Evolutionary conservation across 768 basidiomycete genomes (phyloP).

Genomic region (Pleurotus sapidus): DNA sequence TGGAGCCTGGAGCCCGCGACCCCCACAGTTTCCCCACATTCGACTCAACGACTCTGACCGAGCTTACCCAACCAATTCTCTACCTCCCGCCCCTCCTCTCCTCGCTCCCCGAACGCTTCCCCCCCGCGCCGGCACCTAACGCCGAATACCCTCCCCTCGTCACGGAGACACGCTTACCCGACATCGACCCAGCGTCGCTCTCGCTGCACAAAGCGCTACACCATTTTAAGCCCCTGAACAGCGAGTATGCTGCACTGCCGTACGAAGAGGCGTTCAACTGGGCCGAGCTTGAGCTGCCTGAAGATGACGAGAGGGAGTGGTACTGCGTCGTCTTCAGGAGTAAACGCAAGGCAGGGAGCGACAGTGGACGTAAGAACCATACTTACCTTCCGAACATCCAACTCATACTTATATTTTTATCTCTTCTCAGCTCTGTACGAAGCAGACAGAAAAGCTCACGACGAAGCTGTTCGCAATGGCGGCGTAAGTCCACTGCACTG

Average conservation of each 20-base stretch:
- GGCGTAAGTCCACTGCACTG: slow-evolving; percentile 49
- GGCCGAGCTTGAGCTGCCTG: slow-evolving; percentile 63
- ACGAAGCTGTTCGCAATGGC: slow-evolving; percentile 87
- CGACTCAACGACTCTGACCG: slow-evolving; percentile 28
- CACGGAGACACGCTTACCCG: slow-evolving; percentile 75
- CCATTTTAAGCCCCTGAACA: slow-evolving; percentile 58
- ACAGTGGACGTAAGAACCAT: slow-evolving; percentile 53
- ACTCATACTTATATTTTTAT: background rate
- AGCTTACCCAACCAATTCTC: slow-evolving; percentile 50
- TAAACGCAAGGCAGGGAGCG: slow-evolving; percentile 67
- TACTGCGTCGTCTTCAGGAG: slow-evolving; percentile 92
- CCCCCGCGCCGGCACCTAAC: slow-evolving; percentile 20
- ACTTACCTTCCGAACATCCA: background rate
- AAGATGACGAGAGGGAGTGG: slow-evolving; percentile 80
- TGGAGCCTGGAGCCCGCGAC: slow-evolving; percentile 26
- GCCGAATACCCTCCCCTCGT: slow-evolving; percentile 40
- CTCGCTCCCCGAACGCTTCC: slow-evolving; percentile 53
- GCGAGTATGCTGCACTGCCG: slow-evolving; percentile 56
- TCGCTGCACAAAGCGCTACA: slow-evolving; percentile 87
- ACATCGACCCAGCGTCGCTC: slow-evolving; percentile 82
- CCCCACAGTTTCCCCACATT: slow-evolving; percentile 60
- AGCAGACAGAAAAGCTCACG: slow-evolving; percentile 85
- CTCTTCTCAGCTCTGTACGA: slow-evolving; percentile 66
- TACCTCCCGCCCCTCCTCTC: slow-evolving; percentile 87
- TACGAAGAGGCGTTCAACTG: slow-evolving; percentile 91